Evolutionary conservation across 2,329 filamentous ascomycete species (phyloP), one percentile per base, ranked within the genome.

Genomic region (Penicillium sp.): DNA sequence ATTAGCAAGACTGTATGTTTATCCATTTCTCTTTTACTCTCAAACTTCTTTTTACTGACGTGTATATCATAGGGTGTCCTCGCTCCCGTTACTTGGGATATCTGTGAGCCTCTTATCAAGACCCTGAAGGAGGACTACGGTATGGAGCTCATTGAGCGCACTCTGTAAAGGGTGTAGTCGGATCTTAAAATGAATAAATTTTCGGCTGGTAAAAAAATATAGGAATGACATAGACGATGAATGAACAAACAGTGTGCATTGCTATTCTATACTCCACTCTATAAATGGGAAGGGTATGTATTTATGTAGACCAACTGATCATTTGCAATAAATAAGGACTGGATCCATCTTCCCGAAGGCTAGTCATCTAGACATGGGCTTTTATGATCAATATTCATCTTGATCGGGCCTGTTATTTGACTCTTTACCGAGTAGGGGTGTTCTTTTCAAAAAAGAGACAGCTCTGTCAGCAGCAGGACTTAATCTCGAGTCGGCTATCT

Each of bases 111-210:
- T 38, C 77, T 95, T 67, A 87, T 93, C 77, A 85, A 88, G 79
- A 88, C 90, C 73, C 82, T 95, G 59, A 87, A 89, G 82, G 86
- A 89, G 75, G 85, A 91, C 70, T 90, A 91, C 67, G 88, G 86
- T 42, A 90, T 91, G 68, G 82, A 83, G 74, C 83, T 89, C 78
- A 84, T 82, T 65, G 88, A 91, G 81, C 89, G 90, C 84, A 79
- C 76, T 62, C 57, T 79, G 57, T 76, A 73, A 67, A 67, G 65
- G 42, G 48, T 37, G 27, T 9, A 41, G 12, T 54, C 42, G n/a
- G 13, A 31, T 33, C 31, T 25, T 46, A 41, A 29, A 27, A 57
- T 29, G 37, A 37, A 47, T 52, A 49, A 6, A 47, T 19, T 3
- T 21, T 15, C 31, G 29, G 5, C 21, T 47, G 8, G 33, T 27